Evolutionary conservation across 148 eudicot genomes (phyloP).

Genomic region (Camellia sinensis): DNA sequence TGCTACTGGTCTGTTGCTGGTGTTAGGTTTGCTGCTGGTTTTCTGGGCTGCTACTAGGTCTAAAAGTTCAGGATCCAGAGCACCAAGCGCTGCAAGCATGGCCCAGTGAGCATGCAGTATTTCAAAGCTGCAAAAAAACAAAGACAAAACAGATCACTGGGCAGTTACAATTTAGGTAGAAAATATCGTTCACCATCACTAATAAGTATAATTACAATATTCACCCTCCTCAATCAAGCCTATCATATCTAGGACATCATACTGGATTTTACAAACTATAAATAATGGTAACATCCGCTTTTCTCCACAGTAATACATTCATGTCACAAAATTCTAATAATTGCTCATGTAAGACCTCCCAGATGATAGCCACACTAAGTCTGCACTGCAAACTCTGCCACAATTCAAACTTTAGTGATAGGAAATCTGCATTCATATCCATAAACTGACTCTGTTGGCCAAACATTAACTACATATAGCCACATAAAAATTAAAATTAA

Average conservation of each 20-base stretch:
- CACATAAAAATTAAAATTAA: neutral
- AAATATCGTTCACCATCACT: neutral
- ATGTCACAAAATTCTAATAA: neutral
- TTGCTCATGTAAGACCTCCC: neutral
- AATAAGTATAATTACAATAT: neutral
- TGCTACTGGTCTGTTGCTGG: no score
- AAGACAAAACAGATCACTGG: neutral
- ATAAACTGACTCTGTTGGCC: neutral
- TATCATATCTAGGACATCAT: neutral
- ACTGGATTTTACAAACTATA: neutral
- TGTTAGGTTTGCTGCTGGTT: no score
- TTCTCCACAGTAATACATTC: neutral
- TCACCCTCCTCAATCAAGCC: neutral
- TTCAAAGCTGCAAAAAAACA: conserved; percentile 65
- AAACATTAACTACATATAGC: neutral
- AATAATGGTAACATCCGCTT: neutral
- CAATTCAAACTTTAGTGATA: neutral
- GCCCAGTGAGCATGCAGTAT: conserved; percentile 99
- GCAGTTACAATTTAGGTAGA: conserved; percentile 9
- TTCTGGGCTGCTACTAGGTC: conserved; percentile 50
- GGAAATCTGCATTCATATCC: neutral
- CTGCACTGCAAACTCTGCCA: neutral
- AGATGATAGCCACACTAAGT: neutral
- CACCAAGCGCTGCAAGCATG: conserved; percentile 99
- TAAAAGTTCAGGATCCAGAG: conserved; percentile 78